Percentiles rank a stretch among this genome's conserved stretches.
phyloP scores from a whole-genome alignment of 139 green algal genomes.

The Diplosphaera chodatii region DNA sequence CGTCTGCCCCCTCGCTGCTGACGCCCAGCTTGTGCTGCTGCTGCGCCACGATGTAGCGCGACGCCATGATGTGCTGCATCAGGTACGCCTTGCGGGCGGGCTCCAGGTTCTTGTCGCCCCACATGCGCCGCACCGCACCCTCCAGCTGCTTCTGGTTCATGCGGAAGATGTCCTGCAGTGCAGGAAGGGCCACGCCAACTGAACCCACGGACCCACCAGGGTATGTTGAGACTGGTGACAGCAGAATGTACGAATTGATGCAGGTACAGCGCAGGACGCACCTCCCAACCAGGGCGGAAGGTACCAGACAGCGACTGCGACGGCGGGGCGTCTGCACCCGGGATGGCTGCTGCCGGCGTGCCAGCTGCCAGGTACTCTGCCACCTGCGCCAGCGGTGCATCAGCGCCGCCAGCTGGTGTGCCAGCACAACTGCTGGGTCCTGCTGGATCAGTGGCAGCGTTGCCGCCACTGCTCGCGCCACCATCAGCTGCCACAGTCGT shows the following conservation, averaged over 20 bases:
- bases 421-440: too few relatives aligned
- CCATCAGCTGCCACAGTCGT: background rate
- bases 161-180: constrained; percentile 82
- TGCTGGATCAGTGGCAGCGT: too few relatives aligned
- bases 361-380: constrained; percentile 52
- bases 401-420: too few relatives aligned
- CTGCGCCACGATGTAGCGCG: constrained; percentile 75
- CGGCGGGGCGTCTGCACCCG: background rate
- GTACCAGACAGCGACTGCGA: background rate
- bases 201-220: too few relatives aligned
- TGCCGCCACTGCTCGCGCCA: constrained; percentile 3
- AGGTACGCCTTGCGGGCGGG: constrained; percentile 92
- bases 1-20: background rate
- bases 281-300: constrained; percentile 87
- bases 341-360: background rate
- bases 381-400: constrained; percentile 48
- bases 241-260: too few relatives aligned
- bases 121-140: constrained; percentile 81
- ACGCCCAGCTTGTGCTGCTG: constrained; percentile 50
- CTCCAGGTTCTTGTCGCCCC: constrained; percentile 79
- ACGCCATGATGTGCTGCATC: constrained; percentile 95
- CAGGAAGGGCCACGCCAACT: background rate
- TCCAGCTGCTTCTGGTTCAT: constrained; percentile 99
- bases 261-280: background rate
- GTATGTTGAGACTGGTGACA: too few relatives aligned